phyloP scores from a whole-genome alignment of 768 basidiomycete genomes.

The Gyrodon lividus region DNA sequence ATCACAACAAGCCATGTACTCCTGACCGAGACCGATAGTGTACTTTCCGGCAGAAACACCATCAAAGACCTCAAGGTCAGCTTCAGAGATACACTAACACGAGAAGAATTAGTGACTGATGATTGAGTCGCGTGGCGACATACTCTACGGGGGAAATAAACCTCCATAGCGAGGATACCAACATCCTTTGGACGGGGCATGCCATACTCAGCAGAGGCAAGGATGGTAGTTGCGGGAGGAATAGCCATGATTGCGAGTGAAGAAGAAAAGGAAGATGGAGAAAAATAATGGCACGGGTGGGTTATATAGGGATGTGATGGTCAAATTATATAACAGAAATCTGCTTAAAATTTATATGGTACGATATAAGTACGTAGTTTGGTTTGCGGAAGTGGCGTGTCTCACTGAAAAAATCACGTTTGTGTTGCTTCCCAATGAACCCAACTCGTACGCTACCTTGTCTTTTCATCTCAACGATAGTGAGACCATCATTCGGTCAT shows the following conservation, averaged over 20 bases:
- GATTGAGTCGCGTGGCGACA: constrained; percentile 31
- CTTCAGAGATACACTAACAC: constrained; percentile 87
- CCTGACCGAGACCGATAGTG: constrained; percentile 96
- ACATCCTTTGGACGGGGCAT: constrained; percentile 81
- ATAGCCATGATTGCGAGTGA: constrained; percentile 23
- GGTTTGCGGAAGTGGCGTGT: constrained; percentile 22
- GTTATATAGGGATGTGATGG: constrained; percentile 24
- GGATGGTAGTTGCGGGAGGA: constrained; percentile 8
- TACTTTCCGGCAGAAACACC: constrained; percentile 96
- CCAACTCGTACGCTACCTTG: background rate
- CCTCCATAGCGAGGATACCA: constrained; percentile 89
- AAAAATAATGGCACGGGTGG: background rate
- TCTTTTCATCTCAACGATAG: background rate
- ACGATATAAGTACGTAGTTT: constrained; percentile 21
- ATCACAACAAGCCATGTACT: constrained; percentile 98
- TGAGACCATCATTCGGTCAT: too few relatives aligned
- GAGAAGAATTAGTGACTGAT: constrained; percentile 6
- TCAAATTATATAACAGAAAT: constrained; percentile 27
- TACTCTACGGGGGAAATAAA: constrained; percentile 92
- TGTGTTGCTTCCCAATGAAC: too few relatives aligned
- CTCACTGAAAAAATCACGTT: constrained; percentile 23
- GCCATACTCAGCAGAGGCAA: constrained; percentile 12
- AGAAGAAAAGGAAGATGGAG: background rate
- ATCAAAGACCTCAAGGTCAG: constrained; percentile 91
- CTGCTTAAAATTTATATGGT: constrained; percentile 26